phyloP scores from a whole-genome alignment of 441 rosid species.

The Arabidopsis hybrid region DNA sequence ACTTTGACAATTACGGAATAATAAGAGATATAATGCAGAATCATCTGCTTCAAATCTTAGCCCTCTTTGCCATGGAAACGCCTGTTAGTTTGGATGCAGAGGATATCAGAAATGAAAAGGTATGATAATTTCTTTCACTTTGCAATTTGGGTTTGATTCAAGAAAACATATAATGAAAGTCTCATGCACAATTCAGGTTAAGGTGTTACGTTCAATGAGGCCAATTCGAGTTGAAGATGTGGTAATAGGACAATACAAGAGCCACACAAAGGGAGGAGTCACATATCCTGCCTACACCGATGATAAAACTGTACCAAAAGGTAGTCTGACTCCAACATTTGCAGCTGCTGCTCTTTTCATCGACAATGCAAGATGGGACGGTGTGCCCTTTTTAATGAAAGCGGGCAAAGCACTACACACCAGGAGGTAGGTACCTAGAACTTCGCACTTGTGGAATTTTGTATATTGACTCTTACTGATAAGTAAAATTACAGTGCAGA shows the following conservation, averaged over 20 bases:
- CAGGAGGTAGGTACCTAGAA: conserved; percentile 55
- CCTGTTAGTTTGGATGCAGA: conserved; percentile 98
- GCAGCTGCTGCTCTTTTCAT: conserved; percentile 97
- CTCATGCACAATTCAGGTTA: conserved; percentile 59
- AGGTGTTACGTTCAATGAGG: conserved; percentile 94
- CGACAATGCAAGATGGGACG: conserved; percentile 97
- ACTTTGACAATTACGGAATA: conserved; percentile 92
- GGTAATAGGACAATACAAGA: conserved; percentile 89
- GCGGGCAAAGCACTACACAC: conserved; percentile 94
- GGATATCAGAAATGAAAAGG: conserved; percentile 97
- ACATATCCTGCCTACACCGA: conserved; percentile 81
- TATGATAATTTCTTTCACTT: conserved; percentile 8
- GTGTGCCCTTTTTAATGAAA: conserved; percentile 97
- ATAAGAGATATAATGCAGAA: conserved; percentile 99
- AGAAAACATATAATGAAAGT: conserved; percentile 6
- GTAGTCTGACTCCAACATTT: conserved; percentile 89
- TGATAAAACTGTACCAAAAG: conserved; percentile 86
- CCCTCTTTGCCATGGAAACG: conserved; percentile 98
- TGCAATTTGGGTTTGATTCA: conserved; percentile 1
- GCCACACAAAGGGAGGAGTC: conserved; percentile 82
- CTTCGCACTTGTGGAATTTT: neutral
- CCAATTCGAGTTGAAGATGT: conserved; percentile 78
- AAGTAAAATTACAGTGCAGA: conserved; percentile 55
- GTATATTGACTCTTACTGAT: conserved; percentile 2
- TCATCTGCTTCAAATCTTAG: conserved; percentile 96